Evolutionary conservation across 2,329 filamentous ascomycete genomes (phyloP).

Genomic region (Endoconidiophora polonica): DNA sequence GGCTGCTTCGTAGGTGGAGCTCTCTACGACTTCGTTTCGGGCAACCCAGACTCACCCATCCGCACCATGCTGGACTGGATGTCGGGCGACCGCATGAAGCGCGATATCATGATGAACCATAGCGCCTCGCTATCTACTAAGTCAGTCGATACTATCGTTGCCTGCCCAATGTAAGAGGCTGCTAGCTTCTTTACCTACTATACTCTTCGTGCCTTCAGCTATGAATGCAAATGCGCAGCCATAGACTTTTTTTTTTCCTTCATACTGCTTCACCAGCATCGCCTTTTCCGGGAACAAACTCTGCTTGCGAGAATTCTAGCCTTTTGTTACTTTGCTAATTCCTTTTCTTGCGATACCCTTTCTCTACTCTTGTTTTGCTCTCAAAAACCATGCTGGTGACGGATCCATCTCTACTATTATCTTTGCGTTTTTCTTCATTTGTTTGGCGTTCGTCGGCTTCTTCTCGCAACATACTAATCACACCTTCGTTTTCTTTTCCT

Average conservation of each 20-base stretch:
- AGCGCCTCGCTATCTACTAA: constrained; percentile 4
- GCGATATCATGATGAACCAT: constrained; percentile 7
- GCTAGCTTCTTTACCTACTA: background rate
- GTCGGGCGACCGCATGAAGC: constrained; percentile 9
- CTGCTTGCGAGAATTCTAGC: too few species aligned
- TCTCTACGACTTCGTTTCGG: constrained; percentile 51
- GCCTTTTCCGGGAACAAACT: background rate
- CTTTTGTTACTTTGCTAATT: background rate
- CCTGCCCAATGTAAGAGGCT: background rate
- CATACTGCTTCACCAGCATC: background rate
- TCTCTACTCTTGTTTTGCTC: background rate
- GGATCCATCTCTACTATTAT: too few species aligned
- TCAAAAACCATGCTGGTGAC: too few species aligned
- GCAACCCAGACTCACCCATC: constrained; percentile 51
- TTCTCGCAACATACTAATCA: background rate
- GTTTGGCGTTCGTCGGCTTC: background rate
- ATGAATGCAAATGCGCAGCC: background rate
- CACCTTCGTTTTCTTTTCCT: constrained; percentile 1
- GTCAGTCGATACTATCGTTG: constrained; percentile 11
- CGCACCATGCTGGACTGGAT: constrained; percentile 32
- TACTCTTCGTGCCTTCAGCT: background rate
- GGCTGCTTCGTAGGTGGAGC: constrained; percentile 48
- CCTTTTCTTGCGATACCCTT: background rate
- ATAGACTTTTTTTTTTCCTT: background rate
- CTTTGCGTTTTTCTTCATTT: background rate